Evolutionary conservation across 768 basidiomycete genomes (phyloP), one percentile per base, ranked within the genome.

Genomic region (Auriscalpium orientale): DNA sequence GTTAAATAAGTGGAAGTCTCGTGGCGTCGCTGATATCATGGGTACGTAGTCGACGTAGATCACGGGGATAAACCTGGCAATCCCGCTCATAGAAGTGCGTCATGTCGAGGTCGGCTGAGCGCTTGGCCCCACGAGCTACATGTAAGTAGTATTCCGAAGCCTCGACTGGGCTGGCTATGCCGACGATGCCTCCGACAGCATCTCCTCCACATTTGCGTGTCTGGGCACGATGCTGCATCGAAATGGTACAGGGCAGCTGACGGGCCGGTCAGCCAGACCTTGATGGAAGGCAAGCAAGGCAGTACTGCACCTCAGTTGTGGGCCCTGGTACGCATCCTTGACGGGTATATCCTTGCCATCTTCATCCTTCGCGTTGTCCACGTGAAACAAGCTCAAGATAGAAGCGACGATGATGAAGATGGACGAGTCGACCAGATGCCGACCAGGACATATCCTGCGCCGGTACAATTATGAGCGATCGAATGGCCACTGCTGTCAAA

Each of bases 401-500:
- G 49, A 57, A 12, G 66, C 62, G 43, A 67, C 51, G 22, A 55
- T 56, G 18, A 68, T 65, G 56, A 66, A 68, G 15, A 68, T 34
- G 5, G 66, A 64, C 40, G 65, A 63, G 53, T 64, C 60, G 12
- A 67, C 67, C 15, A 70, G 56, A 53, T 57, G 58, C 59, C 62
- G 63, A 6, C 68, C 69, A 9, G 68, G 68, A 56, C 68, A 68
- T 10, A 67, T 64, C 34, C 68, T 70, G 21, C 8, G 16, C 9
- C 12, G 5, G 6, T 4, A 4, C 3, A 37, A 7, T 18, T 4
- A 2, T n/a, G n/a, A 37, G 12, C 1, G 11, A 21, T 20, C 13
- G 20, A 16, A 20, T 6, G 37, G 11, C 35, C 12, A 34, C 28
- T 2, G 28, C 28, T 28, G 28, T 28, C 2, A 33, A 16, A 54